Evolutionary conservation across 2,329 filamentous ascomycete species (phyloP), one percentile per base, ranked within the genome.

Genomic region (Calonectria crousiana): DNA sequence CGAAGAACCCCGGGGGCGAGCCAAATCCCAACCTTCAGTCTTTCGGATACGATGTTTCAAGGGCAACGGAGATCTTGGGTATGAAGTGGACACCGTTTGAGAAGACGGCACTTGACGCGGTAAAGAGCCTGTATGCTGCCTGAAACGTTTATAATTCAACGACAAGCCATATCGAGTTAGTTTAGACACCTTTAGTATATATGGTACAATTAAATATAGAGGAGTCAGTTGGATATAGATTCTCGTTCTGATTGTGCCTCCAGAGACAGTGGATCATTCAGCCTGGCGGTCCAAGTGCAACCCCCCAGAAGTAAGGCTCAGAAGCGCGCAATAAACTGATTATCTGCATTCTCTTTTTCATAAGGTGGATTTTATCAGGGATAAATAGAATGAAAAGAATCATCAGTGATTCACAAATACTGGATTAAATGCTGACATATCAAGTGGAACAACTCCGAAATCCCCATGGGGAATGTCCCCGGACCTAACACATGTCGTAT

Each of bases 61-160:
- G n/a, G 23, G 53, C 70, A 13, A 53, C 26, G 28, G 41, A 26
- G 38, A 51, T 72, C 51, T 60, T 72, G 23, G 52, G 44, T 18
- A 68, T 72, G 23, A 23, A 68, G 13, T 72, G 70, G 70, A 72
- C 38, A 20, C 41, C 65, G 23, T 62, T 51, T 38, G 64, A 72
- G 41, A 28, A 49, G 4, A 72, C 53, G 2, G 44, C 64, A 20
- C 20, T 64, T 8, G 70, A 72, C 44, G 49, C 52, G 20, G 64
- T 68, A n/a, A 72, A 72, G 32, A 56, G 52, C 30, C 23, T 56
- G 10, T 20, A n/a, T 20, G 28, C 20, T 9, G 52, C 20, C 10
- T 2, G 10, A 56, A 32, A 34, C 9, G 44, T 3, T 4, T 4
- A 23, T 4, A 8, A 47, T 23, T 47, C 3, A 47, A 10, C 18